phyloP scores from a whole-genome alignment of 306 rosid species.

The Fragaria iinumae region DNA sequence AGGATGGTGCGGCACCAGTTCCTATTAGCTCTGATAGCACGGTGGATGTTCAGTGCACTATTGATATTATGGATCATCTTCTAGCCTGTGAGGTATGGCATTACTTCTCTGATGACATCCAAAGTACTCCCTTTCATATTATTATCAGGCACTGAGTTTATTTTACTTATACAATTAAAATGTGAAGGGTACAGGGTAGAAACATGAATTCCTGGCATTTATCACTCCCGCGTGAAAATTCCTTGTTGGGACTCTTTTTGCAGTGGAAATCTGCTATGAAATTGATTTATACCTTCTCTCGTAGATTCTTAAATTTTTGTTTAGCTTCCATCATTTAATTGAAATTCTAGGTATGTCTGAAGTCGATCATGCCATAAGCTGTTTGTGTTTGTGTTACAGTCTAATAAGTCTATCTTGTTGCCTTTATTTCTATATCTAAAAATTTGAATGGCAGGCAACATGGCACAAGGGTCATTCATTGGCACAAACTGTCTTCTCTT shows the following conservation, averaged over 20 bases:
- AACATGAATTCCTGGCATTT: neutral
- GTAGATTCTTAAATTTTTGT: neutral
- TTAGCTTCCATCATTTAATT: neutral
- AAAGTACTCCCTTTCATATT: neutral
- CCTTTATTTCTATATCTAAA: slow-evolving; percentile 17
- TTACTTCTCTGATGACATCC: slow-evolving; percentile 10
- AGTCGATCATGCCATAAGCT: neutral
- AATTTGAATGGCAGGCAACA: slow-evolving; percentile 76
- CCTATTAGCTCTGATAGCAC: slow-evolving; percentile 76
- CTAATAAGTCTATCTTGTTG: neutral
- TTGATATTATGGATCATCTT: slow-evolving; percentile 95
- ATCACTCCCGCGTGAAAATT: neutral
- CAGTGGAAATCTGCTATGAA: neutral
- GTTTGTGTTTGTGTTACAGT: neutral
- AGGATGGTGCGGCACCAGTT: slow-evolving; percentile 92
- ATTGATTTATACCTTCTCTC: neutral
- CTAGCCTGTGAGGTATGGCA: slow-evolving; percentile 84
- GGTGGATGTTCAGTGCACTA: slow-evolving; percentile 58
- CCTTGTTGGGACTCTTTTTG: neutral
- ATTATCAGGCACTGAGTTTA: neutral
- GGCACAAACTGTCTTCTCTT: slow-evolving; percentile 96
- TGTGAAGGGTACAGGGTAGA: neutral
- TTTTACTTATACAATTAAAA: neutral
- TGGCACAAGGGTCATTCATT: slow-evolving; percentile 99
- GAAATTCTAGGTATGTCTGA: neutral